Conservation (phyloP, 495 filamentous ascomycete genomes). For the Aspergillus homomorphus region DNA sequence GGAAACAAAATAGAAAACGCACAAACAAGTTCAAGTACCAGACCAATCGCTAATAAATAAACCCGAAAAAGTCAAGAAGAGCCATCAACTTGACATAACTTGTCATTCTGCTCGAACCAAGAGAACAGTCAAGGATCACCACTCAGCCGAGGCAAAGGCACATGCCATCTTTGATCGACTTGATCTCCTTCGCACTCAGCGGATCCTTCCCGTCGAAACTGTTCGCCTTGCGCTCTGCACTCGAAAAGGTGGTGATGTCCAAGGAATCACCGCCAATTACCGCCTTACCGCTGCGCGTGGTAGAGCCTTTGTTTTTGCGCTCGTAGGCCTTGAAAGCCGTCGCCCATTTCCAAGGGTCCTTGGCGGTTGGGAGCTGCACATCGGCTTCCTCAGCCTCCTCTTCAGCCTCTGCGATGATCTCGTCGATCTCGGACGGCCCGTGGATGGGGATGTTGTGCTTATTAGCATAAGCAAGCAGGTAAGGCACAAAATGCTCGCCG, state of each 20-base stretch:
- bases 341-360: slow-evolving; percentile 24
- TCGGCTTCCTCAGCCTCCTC: slow-evolving; percentile 13
- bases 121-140: too few species aligned
- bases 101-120: too few species aligned
- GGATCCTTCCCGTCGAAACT: slow-evolving; percentile 25
- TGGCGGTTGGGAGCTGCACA: slow-evolving; percentile 15
- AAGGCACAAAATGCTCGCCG: slow-evolving; percentile 4
- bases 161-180: slow-evolving; percentile 24
- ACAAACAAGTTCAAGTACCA: too few species aligned
- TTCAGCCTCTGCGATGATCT: slow-evolving; percentile 7
- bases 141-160: slow-evolving; percentile 13
- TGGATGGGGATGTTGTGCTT: slow-evolving; percentile 17
- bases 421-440: slow-evolving; percentile 13
- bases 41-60: too few species aligned
- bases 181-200: slow-evolving; percentile 15
- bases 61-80: too few species aligned
- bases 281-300: background rate
- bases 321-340: slow-evolving; percentile 12
- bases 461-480: slow-evolving; percentile 20
- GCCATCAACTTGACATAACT: too few species aligned
- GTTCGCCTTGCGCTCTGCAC: slow-evolving; percentile 18
- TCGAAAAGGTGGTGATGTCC: slow-evolving; percentile 26
- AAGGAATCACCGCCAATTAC: slow-evolving; percentile 23
- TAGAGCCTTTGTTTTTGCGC: background rate
- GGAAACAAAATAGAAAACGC: too few species aligned